These are phyloP conservation scores for Penicillium carneum DNA, from an alignment of 2,329 filamentous ascomycete species.

Conservation along the genomic window DNA sequence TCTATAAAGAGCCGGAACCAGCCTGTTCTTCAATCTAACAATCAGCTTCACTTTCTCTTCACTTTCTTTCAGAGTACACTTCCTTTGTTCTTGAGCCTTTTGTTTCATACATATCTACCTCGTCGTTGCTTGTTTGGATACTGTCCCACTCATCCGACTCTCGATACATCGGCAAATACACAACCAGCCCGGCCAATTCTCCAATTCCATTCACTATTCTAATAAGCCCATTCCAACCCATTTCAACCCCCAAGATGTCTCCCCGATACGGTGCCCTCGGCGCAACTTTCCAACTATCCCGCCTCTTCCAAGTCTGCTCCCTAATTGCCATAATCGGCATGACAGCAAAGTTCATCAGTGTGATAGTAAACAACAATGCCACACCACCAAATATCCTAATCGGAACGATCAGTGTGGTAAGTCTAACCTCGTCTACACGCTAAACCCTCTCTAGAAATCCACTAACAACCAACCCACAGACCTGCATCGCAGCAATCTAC, in stretches of 20 bases:
- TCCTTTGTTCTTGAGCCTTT: conserved; percentile 7
- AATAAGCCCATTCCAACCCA: not conserved
- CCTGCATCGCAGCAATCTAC: conserved; percentile 80
- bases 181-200: not conserved
- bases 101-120: not conserved
- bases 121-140: not conserved
- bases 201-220: not conserved
- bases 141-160: not conserved
- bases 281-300: conserved; percentile 77
- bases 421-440: conserved; percentile 51
- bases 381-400: conserved; percentile 75
- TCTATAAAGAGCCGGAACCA: conserved; percentile 17
- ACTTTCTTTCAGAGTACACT: conserved; percentile 14
- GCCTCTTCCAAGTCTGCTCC: conserved; percentile 72
- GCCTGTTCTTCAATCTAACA: conserved; percentile 17
- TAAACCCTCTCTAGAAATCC: not conserved
- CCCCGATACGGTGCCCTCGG: conserved; percentile 72
- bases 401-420: conserved; percentile 79
- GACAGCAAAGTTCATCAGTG: conserved; percentile 79
- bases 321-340: conserved; percentile 82
- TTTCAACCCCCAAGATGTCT: conserved; percentile 31
- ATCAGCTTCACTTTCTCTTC: conserved; percentile 19
- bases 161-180: not conserved
- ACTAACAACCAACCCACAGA: conserved; percentile 57
- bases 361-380: conserved; percentile 72